These are phyloP conservation scores for Phytophthora tubulina DNA, from an alignment of 352 stramenopile genomes.

Conservation along the genomic window DNA sequence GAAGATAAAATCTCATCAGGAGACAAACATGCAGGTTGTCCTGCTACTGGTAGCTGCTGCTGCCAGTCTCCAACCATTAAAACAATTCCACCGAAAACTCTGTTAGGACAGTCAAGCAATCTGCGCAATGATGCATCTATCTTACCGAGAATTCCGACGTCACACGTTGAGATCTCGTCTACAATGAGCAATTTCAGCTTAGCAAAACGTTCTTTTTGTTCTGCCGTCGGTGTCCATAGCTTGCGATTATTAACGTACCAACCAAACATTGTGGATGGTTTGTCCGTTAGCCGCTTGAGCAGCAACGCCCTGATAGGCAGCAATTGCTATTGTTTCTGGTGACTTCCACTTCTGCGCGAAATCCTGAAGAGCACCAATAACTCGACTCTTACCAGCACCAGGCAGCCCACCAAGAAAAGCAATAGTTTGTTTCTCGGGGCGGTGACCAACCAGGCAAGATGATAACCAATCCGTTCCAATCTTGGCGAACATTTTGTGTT, in stretches of 20 bases:
- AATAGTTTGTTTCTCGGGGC: neutral
- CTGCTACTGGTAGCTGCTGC: slow-evolving; percentile 36
- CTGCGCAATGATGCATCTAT: neutral
- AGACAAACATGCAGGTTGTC: slow-evolving; percentile 18
- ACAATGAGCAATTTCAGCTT: slow-evolving; percentile 10
- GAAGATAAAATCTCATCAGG: neutral
- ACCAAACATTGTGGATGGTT: slow-evolving; percentile 22
- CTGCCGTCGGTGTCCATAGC: neutral
- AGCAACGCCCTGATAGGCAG: slow-evolving; percentile 18
- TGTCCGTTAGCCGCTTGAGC: slow-evolving; percentile 14
- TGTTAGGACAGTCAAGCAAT: neutral
- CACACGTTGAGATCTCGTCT: slow-evolving; percentile 13
- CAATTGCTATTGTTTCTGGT: neutral
- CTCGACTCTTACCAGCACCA: slow-evolving; percentile 13
- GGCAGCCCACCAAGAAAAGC: slow-evolving; percentile 9
- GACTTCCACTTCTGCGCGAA: neutral
- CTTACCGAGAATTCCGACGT: slow-evolving; percentile 4
- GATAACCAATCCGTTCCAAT: neutral
- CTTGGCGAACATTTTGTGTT: slow-evolving; percentile 14
- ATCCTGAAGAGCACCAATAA: slow-evolving; percentile 14
- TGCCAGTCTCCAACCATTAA: slow-evolving; percentile 43
- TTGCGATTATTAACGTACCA: slow-evolving; percentile 7
- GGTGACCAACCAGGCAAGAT: slow-evolving; percentile 2
- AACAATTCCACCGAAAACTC: slow-evolving; percentile 29
- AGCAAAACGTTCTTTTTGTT: slow-evolving; percentile 12